Evolutionary conservation across 768 basidiomycete species (phyloP), one percentile per base, ranked within the genome.

Genomic region (Pholiota conissans): DNA sequence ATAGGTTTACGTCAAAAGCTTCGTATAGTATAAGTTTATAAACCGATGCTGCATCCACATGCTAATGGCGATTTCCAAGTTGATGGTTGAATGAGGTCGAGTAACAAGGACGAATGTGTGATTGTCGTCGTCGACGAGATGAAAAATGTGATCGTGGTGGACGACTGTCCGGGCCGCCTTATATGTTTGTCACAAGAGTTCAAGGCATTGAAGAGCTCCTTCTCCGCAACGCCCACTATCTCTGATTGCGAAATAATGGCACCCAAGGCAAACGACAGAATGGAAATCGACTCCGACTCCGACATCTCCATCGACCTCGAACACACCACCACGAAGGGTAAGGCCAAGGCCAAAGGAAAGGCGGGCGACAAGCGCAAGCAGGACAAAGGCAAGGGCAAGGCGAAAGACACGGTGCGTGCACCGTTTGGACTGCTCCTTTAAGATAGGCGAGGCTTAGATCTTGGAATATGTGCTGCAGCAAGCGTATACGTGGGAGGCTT

Each of bases 401-500:
- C 77, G 2, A 85, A 83, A 63, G 84, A 87, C 63, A 71, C 69
- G 34, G 76, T 75, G 64, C 57, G 70, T 59, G 18, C 9, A 45
- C 42, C 29, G 30, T 29, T 51, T 45, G 47, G 40, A 39, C 1
- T n/a, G 30, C 29, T 22, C n/a, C 48, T 14, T 55, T 32, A 24
- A 47, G 30, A 20, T 24, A 57, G 28, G 34, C 55, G 32, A 56
- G 34, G 53, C 26, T 50, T 58, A 61, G 48, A 35, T 39, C 58
- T 49, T 49, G 22, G 26, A 34, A 29, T 27, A 26, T 34, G 20
- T 32, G 39, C 28, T 57, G 29, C 67, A 90, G 88, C 86, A 89
- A 84, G 82, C 87, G 3, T 95, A 96, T 63, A 91, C 94, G 28
- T 99, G 96, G 96, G 96, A 98, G 69, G 96, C 93, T 1, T 89